phyloP scores from a whole-genome alignment of 495 filamentous ascomycete genomes.

The Daldinia childiae region DNA sequence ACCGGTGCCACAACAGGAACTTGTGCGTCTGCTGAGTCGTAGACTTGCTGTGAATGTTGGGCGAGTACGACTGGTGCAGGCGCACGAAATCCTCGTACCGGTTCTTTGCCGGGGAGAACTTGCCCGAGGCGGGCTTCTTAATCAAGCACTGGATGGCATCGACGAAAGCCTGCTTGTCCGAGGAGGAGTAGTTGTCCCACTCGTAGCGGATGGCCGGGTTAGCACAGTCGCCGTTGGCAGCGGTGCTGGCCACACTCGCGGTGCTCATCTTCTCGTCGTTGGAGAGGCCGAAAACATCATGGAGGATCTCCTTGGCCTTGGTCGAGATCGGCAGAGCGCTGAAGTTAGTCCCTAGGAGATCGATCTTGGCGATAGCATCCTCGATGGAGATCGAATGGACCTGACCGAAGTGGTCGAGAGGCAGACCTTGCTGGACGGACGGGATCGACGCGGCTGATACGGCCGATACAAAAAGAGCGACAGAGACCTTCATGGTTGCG shows the following conservation, averaged over 20 bases:
- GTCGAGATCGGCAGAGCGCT: constrained; percentile 38
- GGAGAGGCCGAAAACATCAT: neutral
- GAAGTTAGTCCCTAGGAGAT: constrained; percentile 45
- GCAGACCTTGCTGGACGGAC: constrained; percentile 29
- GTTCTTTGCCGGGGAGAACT: constrained; percentile 61
- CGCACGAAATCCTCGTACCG: constrained; percentile 74
- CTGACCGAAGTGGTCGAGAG: constrained; percentile 36
- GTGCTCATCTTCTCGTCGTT: constrained; percentile 23
- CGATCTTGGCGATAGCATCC: constrained; percentile 33
- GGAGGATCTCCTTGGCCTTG: neutral
- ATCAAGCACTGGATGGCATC: constrained; percentile 65
- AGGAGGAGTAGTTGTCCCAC: constrained; percentile 47
- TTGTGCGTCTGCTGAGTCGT: constrained; percentile 57
- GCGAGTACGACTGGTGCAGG: constrained; percentile 70
- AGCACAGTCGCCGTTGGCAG: constrained; percentile 35
- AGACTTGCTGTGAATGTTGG: constrained; percentile 66
- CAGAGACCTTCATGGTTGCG: constrained; percentile 44
- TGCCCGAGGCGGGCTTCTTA: constrained; percentile 51
- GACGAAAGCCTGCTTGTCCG: constrained; percentile 59
- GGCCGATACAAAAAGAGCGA: constrained; percentile 43
- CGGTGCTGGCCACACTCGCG: constrained; percentile 2
- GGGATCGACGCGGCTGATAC: constrained; percentile 43
- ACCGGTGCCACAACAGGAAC: constrained; percentile 75
- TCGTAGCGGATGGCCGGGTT: constrained; percentile 47
- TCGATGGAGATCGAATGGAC: constrained; percentile 38